Percentiles rank a stretch among this genome's conserved stretches.
Conservation (phyloP, 371 early-diverging fungal species). For the Lichtheimia ramosa region DNA sequence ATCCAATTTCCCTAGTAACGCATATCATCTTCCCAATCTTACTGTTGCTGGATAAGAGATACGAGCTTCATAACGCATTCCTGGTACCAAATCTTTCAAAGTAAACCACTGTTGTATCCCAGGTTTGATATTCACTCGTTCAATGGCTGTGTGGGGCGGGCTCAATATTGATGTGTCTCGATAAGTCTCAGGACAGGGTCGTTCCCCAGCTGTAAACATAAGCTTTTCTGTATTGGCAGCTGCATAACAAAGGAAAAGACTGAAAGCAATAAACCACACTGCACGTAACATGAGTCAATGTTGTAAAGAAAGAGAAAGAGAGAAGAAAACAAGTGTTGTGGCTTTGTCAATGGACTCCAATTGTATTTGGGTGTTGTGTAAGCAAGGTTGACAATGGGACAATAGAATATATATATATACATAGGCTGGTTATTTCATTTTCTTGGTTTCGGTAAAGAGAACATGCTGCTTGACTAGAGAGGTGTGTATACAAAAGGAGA, state of each 20-base stretch:
- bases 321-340: neutral
- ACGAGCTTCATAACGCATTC: constrained; percentile 30
- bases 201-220: constrained; percentile 20
- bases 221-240: constrained; percentile 46
- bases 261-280: neutral
- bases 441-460: constrained; percentile 75
- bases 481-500: constrained; percentile 1
- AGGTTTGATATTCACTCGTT: constrained; percentile 13
- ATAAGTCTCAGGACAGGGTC: neutral
- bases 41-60: constrained; percentile 49
- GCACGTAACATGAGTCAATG: neutral
- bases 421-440: constrained; percentile 49
- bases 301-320: neutral
- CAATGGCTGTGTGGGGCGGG: constrained; percentile 21
- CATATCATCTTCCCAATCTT: constrained; percentile 3
- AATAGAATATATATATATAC: no score
- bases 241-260: constrained; percentile 4
- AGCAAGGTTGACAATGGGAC: no score
- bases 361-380: no score
- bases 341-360: no score
- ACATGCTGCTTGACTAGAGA: constrained; percentile 69
- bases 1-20: neutral
- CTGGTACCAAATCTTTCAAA: constrained; percentile 14
- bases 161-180: neutral
- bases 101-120: constrained; percentile 17